These are phyloP conservation scores for Viridothelium virens DNA, from an alignment of 495 filamentous ascomycete genomes.

Conservation along the genomic window DNA sequence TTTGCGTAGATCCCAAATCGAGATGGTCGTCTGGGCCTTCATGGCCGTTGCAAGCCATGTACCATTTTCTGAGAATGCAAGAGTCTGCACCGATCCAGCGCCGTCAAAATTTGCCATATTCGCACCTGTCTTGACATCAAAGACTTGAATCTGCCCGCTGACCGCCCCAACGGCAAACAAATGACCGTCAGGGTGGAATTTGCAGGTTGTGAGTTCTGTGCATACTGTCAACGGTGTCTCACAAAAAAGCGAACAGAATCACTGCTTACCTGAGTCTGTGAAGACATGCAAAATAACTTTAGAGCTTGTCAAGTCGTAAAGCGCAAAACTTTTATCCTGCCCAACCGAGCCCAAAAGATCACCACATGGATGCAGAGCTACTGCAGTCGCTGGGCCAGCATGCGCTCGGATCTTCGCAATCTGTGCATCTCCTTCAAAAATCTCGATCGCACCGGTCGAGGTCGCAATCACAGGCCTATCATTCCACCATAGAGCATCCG, in stretches of 20 bases:
- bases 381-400: slow-evolving; percentile 66
- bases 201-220: slow-evolving; percentile 64
- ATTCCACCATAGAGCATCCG: slow-evolving; percentile 72
- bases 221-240: not conserved
- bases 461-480: slow-evolving; percentile 63
- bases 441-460: slow-evolving; percentile 65
- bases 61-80: slow-evolving; percentile 95
- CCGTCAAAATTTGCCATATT: slow-evolving; percentile 63
- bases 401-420: slow-evolving; percentile 63
- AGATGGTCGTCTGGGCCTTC: slow-evolving; percentile 63
- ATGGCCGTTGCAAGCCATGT: slow-evolving; percentile 80
- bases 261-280: slow-evolving; percentile 66
- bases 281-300: slow-evolving; percentile 67
- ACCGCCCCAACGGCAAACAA: slow-evolving; percentile 76
- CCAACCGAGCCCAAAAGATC: slow-evolving; percentile 83
- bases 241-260: not conserved
- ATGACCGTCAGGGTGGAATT: slow-evolving; percentile 93
- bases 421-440: slow-evolving; percentile 59
- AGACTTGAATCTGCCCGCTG: slow-evolving; percentile 74
- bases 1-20: slow-evolving; percentile 87
- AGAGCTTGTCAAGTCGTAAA: slow-evolving; percentile 70
- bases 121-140: slow-evolving; percentile 66
- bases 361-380: slow-evolving; percentile 76
- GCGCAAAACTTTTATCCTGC: slow-evolving; percentile 83
- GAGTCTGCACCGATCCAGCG: slow-evolving; percentile 56